phyloP scores from a whole-genome alignment of 352 stramenopile species.

The Globisporangium ultimum region DNA sequence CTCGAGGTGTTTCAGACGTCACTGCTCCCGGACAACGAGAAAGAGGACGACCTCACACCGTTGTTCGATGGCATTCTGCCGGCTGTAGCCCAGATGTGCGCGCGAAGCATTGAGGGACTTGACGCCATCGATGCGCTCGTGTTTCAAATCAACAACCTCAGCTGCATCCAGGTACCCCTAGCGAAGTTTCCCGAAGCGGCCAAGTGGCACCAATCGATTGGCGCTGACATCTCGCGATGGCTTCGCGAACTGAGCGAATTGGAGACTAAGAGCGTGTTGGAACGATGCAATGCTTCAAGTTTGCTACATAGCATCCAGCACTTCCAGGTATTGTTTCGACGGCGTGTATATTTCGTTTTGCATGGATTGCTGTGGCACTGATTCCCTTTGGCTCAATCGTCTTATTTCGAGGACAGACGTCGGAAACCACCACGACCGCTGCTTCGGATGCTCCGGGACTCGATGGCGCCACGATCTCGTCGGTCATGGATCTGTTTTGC shows the following conservation, averaged over 20 bases:
- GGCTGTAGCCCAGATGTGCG: constrained; percentile 48
- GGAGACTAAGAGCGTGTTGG: constrained; percentile 39
- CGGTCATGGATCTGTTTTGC: constrained; percentile 55
- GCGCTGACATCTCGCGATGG: constrained; percentile 30
- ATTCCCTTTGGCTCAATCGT: background rate
- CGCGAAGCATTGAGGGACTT: constrained; percentile 31
- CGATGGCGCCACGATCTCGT: constrained; percentile 43
- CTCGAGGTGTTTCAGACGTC: constrained; percentile 63
- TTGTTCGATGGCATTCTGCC: constrained; percentile 51
- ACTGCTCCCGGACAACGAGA: constrained; percentile 45
- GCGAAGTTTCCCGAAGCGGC: constrained; percentile 38
- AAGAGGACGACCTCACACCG: constrained; percentile 42
- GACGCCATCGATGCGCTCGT: constrained; percentile 52
- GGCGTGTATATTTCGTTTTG: background rate
- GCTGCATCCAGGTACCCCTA: constrained; percentile 48
- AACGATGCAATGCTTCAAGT: constrained; percentile 34
- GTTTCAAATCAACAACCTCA: constrained; percentile 75
- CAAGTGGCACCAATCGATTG: constrained; percentile 32
- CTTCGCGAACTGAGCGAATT: constrained; percentile 42
- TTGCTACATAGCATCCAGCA: constrained; percentile 38
- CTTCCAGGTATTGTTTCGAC: constrained; percentile 23
- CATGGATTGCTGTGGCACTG: background rate
- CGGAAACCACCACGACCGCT: background rate
- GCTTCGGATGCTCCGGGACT: constrained; percentile 20
- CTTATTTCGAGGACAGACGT: background rate